Evolutionary conservation across 345 rosid genomes (phyloP).

Genomic region (Camelina neglecta): DNA sequence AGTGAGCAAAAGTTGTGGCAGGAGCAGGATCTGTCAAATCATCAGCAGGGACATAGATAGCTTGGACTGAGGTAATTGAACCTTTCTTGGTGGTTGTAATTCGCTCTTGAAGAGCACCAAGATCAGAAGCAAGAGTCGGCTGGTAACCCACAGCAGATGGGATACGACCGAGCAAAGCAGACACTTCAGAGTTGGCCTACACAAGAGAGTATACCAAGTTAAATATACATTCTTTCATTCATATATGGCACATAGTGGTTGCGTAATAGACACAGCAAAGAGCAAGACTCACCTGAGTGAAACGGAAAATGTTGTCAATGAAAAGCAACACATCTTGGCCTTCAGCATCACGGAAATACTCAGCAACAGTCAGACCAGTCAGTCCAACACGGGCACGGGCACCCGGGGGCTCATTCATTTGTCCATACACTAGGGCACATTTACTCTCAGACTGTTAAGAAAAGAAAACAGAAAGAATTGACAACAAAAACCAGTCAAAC

Average conservation of each 20-base stretch:
- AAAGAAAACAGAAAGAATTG: not conserved
- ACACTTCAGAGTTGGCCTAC: conserved; percentile 99
- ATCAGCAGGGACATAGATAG: conserved; percentile 98
- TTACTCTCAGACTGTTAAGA: conserved; percentile 79
- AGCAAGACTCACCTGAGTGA: conserved; percentile 69
- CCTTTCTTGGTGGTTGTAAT: conserved; percentile 99
- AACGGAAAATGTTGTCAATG: conserved; percentile 95
- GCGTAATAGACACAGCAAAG: not conserved
- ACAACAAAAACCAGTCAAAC: not conserved
- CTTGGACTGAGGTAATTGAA: conserved; percentile 97
- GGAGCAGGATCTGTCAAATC: conserved; percentile 99
- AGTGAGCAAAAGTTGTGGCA: conserved; percentile 98
- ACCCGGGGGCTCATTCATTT: conserved; percentile 99
- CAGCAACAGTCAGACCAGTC: conserved; percentile 96
- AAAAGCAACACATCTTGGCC: conserved; percentile 99
- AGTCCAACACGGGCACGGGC: conserved; percentile 99
- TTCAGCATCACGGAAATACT: conserved; percentile 98
- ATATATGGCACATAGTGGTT: not conserved
- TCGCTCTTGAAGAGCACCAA: conserved; percentile 98
- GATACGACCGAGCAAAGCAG: conserved; percentile 98
- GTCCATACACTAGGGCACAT: conserved; percentile 96
- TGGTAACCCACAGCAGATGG: conserved; percentile 99
- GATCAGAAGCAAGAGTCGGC: conserved; percentile 97
- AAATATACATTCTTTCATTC: not conserved
- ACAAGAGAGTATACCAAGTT: conserved; percentile 9